A percentile compares a stretch with the other conserved stretches of the same genome.
Evolutionary conservation across 306 rosid species (phyloP).

Genomic region (Prunus persica): Prunus_persica_NCBIv2 NC_034009.1:38897001-38897500

Average conservation of each 20-base stretch:
- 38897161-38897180: neutral
- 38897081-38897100: neutral
- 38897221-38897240: neutral
- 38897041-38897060: slow-evolving; percentile 95
- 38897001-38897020: slow-evolving; percentile 97
- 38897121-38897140: neutral
- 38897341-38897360: neutral
- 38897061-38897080: slow-evolving; percentile 8
- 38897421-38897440: slow-evolving; percentile 89
- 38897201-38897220: neutral
- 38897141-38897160: neutral
- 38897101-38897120: neutral
- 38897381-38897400: slow-evolving; percentile 57
- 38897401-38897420: slow-evolving; percentile 88
- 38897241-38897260: neutral
- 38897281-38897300: slow-evolving; percentile 2
- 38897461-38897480: slow-evolving; percentile 41
- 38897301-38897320: slow-evolving; percentile 10
- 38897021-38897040: slow-evolving; percentile 93
- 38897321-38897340: neutral
- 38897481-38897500: neutral
- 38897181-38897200: neutral
- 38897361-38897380: slow-evolving; percentile 9
- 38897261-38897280: neutral
- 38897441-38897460: slow-evolving; percentile 80